Percentiles rank a stretch among this genome's conserved stretches.
Conservation (phyloP, 2,329 filamentous ascomycete species). For the Penicillium vulpinum region DNA sequence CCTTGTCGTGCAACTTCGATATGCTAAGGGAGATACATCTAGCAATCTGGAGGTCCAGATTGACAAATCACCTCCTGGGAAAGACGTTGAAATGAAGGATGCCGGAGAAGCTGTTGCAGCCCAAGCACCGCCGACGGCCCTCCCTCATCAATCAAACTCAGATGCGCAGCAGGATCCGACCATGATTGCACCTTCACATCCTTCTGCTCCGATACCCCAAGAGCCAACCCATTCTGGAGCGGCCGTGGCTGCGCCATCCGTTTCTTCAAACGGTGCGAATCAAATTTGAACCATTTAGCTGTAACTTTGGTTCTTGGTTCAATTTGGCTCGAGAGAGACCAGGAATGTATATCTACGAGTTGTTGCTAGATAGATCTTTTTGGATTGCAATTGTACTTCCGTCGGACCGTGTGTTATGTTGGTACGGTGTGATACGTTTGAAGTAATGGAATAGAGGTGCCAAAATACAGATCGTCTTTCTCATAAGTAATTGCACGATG, state of each 20-base stretch:
- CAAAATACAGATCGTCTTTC: background rate
- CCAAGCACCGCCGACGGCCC: background rate
- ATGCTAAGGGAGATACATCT: slow-evolving; percentile 34
- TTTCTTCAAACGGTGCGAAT: slow-evolving; percentile 11
- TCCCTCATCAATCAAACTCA: background rate
- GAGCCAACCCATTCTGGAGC: slow-evolving; percentile 4
- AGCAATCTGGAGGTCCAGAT: slow-evolving; percentile 18
- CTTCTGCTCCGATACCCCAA: background rate
- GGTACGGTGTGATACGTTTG: background rate
- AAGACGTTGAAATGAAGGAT: slow-evolving; percentile 16
- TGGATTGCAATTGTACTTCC: background rate
- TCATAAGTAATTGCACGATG: background rate
- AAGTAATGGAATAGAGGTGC: background rate
- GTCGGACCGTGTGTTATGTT: background rate
- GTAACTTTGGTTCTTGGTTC: background rate
- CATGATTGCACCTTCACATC: background rate
- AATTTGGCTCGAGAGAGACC: background rate
- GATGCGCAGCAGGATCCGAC: background rate
- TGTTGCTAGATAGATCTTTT: slow-evolving; percentile 1
- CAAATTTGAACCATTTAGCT: background rate
- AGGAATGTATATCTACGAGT: background rate
- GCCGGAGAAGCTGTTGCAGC: slow-evolving; percentile 3
- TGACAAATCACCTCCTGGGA: slow-evolving; percentile 21
- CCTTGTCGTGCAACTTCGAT: slow-evolving; percentile 71
- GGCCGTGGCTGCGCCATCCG: background rate